phyloP scores from a whole-genome alignment of 148 eudicot species.

The Cornus kousa region DNA sequence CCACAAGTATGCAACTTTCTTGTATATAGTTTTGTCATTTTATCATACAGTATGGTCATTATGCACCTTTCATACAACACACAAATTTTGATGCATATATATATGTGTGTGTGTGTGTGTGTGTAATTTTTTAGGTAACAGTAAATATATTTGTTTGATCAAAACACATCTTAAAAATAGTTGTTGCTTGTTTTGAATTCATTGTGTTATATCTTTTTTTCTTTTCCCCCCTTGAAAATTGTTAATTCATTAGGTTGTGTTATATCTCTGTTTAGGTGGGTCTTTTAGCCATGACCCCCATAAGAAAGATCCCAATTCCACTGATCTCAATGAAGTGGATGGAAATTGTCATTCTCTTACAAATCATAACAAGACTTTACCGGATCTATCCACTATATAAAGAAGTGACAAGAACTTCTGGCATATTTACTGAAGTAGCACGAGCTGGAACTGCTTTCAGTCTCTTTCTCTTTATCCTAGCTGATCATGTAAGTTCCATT shows the following conservation, averaged over 20 bases:
- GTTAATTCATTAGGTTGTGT: no score
- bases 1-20: constrained; percentile 27
- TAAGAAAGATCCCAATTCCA: constrained; percentile 15
- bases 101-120: no score
- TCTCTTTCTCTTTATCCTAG: constrained; percentile 58
- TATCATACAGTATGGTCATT: no score
- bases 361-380: constrained; percentile 42
- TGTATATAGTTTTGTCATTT: no score
- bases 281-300: constrained; percentile 31
- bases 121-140: no score
- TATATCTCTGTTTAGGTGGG: constrained; percentile 27
- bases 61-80: no score
- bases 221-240: no score
- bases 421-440: constrained; percentile 55
- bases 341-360: constrained; percentile 39
- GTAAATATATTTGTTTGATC: no score
- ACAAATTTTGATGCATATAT: no score
- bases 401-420: constrained; percentile 56
- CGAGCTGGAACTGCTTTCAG: constrained; percentile 67
- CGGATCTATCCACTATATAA: constrained; percentile 48
- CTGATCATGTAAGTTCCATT: constrained; percentile 51
- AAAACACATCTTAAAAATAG: no score
- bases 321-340: constrained; percentile 38
- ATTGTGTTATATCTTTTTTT: no score
- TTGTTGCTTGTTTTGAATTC: no score